Evolutionary conservation across 179 eudicot species (phyloP).

Genomic region (Sideroxylon spinosum): DNA sequence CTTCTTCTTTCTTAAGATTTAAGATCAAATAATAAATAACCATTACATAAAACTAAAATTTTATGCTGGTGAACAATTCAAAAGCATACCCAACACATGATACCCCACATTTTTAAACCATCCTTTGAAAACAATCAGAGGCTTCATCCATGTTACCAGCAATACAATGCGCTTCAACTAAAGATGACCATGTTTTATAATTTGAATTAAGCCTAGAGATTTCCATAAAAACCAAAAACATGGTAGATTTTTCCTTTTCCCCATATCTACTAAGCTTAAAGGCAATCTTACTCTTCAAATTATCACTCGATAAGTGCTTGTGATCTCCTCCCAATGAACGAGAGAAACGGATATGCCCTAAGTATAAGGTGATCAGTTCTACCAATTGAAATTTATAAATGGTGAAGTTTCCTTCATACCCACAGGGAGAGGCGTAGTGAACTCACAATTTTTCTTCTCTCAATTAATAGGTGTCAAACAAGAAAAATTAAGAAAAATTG

Average conservation of each 20-base stretch:
- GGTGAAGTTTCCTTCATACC: too few species aligned
- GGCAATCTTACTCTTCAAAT: conserved; percentile 49
- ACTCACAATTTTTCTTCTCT: too few species aligned
- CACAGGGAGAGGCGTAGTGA: too few species aligned
- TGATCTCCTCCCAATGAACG: too few species aligned
- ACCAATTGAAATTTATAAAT: too few species aligned
- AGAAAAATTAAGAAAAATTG: too few species aligned
- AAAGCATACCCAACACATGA: conserved; percentile 42
- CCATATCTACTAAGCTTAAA: conserved; percentile 48
- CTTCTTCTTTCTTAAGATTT: too few species aligned
- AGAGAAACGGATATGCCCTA: too few species aligned
- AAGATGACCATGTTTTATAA: conserved; percentile 44
- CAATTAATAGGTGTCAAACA: too few species aligned
- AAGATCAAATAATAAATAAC: too few species aligned
- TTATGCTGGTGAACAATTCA: conserved; percentile 14
- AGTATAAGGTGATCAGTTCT: too few species aligned
- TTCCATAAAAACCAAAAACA: conserved; percentile 44
- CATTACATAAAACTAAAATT: too few species aligned
- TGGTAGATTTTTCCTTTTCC: conserved; percentile 43
- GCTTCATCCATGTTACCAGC: conserved; percentile 61
- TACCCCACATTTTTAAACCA: conserved; percentile 44
- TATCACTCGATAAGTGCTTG: conserved; percentile 35
- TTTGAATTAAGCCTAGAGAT: conserved; percentile 27
- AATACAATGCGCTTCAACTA: conserved; percentile 60
- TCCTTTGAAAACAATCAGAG: conserved; percentile 34